These are phyloP conservation scores for Calonectria pauciramosa DNA, from an alignment of 2,329 filamentous ascomycete genomes.

Conservation along the genomic window DNA sequence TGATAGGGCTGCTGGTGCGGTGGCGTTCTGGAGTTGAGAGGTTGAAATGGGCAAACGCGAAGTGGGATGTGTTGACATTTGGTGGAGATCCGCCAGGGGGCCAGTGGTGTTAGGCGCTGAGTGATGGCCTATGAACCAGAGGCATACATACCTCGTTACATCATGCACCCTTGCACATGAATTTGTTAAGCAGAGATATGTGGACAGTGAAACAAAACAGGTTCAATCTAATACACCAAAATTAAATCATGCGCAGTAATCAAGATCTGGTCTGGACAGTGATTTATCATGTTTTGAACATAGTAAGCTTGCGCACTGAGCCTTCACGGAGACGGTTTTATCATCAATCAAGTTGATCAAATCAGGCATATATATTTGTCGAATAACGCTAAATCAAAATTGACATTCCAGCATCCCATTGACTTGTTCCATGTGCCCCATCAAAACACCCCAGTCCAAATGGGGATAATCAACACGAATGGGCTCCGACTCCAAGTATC, in stretches of 20 bases:
- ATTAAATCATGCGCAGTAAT: not conserved
- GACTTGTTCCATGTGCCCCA: not conserved
- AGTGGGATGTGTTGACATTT: conserved; percentile 38
- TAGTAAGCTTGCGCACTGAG: no score
- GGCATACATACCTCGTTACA: not conserved
- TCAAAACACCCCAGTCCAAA: not conserved
- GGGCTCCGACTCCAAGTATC: not conserved
- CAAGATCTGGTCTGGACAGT: not conserved
- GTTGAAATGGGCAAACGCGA: conserved; percentile 27
- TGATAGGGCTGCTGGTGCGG: conserved; percentile 23
- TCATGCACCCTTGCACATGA: not conserved
- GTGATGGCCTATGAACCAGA: not conserved
- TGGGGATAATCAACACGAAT: not conserved
- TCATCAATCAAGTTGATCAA: not conserved
- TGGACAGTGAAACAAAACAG: not conserved
- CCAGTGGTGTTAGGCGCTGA: conserved; percentile 6
- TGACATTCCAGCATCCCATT: not conserved
- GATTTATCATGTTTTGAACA: not conserved
- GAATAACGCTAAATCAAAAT: conserved; percentile 28
- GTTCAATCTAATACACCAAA: not conserved
- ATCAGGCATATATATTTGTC: conserved; percentile 14
- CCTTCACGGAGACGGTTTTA: not conserved
- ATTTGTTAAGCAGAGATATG: not conserved
- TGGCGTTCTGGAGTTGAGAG: conserved; percentile 8
- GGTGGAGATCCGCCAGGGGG: conserved; percentile 35